Base-by-base conservation (phyloP, 2,329 filamentous ascomycete species). In the Calonectria hawksworthii region DNA sequence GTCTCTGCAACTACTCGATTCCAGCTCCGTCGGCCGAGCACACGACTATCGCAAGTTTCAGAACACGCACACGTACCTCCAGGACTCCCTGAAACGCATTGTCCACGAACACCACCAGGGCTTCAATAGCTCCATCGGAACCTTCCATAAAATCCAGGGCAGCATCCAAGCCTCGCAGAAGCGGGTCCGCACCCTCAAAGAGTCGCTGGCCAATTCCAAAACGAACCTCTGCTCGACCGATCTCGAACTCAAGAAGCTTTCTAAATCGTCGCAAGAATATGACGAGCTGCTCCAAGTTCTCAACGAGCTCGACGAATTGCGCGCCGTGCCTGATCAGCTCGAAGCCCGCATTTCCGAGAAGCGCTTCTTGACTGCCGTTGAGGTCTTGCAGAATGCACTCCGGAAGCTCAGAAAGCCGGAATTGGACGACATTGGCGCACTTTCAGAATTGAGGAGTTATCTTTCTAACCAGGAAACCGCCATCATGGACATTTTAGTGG, bases 61-160 rank as follows among this genome's bases (percentile, higher is more conserved):
- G 82, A 89, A 94, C 78, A 96, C 95, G 61, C 95, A 98, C 84
- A 89, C 92, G 77, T 95, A 97, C 83, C 91, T 99, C n/a, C 96
- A 99, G 83, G 94, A 94, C 80, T 96, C 96, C 13, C 89, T 99
- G 72, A 98, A 98, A 85, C 93, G 93, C 41, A 98, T 99, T 80
- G 97, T 99, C 32, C 98, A 99, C 84, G 96, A 99, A 86, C 96
- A 99, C 83, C 96, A 99, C 83, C 97, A 99, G 85, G 98, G 97
- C 61, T 99, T 99, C 90, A 99, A 99, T 86, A 98, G 95, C 85
- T 98, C 96, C 66, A 99, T 99, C 77, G 97, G 96, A 84, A 99
- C 96, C 26, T 99, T 99, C 83, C 98, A 99, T 88, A 98, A 98
- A 86, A 99, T 99, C 75, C 97, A 99, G 85, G 92, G 93, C 68